Base-by-base conservation (phyloP, 2,329 filamentous ascomycete genomes). In the Rosellinia necatrix region DNA sequence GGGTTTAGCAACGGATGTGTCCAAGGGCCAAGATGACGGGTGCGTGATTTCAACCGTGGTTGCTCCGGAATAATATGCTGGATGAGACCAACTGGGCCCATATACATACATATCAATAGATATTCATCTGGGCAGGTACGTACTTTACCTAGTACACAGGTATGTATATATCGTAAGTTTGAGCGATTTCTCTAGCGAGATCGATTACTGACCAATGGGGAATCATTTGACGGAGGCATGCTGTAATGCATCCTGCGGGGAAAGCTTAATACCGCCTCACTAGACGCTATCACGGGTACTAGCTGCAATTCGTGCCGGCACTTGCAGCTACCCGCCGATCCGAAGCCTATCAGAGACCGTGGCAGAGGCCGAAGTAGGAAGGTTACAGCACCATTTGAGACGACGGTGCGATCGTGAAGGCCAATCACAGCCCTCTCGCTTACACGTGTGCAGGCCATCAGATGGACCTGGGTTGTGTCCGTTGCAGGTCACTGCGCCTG, bases 291-390 rank as follows among this genome's bases (percentile, higher is more conserved):
- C 15, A n/a, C n/a, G n/a, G n/a, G n/a, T n/a, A n/a, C n/a, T n/a
- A n/a, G n/a, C n/a, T n/a, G n/a, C n/a, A n/a, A n/a, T n/a, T n/a
- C n/a, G n/a, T 3, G 25, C 17, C 17, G 41, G 48, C 46, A 47
- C 21, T n/a, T 51, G 32, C 35, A 49, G 41, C 32, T 44, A 52
- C 24, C 43, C 30, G 24, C 49, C 15, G 3, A n/a, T 12, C 32
- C 17, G 13, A 41, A 29, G 32, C 49, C 44, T 46, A 53, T 58
- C 42, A 52, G 38, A 24, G 41, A 38, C 47, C 17, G 40, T 34
- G 22, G 8, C 22, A 32, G 21, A 17, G 19, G 32, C 58, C 53
- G 5, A 58, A 60, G 46, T 51, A 60, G 58, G 58, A 60, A 60
- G 58, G 58, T 60, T 60, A 37, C 41, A 49, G 22, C 40, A 30